phyloP scores from a whole-genome alignment of 2,329 filamentous ascomycete species.

The Cladophialophora chaetospira region DNA sequence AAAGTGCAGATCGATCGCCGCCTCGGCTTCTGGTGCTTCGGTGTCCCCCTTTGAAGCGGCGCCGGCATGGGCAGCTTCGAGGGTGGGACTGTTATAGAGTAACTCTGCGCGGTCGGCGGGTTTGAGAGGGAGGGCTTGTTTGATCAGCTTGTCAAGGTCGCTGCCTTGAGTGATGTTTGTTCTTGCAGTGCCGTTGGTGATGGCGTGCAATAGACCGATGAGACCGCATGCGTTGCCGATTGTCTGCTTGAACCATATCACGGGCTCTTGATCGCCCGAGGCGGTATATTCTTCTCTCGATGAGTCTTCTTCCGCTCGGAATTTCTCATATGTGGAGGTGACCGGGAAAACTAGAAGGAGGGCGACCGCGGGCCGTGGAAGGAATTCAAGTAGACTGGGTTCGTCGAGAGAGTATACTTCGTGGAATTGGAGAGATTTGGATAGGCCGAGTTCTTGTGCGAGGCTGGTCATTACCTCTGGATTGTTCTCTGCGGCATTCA shows the following conservation, averaged over 20 bases:
- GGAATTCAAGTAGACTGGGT: conserved; percentile 77
- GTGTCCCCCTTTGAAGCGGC: conserved; percentile 80
- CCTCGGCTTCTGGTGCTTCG: conserved; percentile 72
- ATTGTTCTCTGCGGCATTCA: conserved; percentile 63
- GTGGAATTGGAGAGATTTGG: conserved; percentile 74
- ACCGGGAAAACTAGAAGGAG: conserved; percentile 92
- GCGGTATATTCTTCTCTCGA: conserved; percentile 65
- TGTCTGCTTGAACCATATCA: conserved; percentile 93
- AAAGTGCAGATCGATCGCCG: conserved; percentile 89
- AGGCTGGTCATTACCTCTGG: conserved; percentile 85
- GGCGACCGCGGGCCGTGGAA: conserved; percentile 84
- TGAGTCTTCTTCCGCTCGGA: conserved; percentile 73
- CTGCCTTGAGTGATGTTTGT: conserved; percentile 58
- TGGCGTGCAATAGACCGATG: conserved; percentile 82
- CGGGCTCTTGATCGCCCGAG: conserved; percentile 68
- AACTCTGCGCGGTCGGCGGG: conserved; percentile 69
- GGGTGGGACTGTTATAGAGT: conserved; percentile 72
- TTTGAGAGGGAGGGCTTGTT: conserved; percentile 68
- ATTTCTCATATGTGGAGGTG: conserved; percentile 74
- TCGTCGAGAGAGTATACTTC: conserved; percentile 93
- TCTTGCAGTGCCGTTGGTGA: conserved; percentile 73
- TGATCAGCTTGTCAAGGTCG: conserved; percentile 60
- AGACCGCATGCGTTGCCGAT: conserved; percentile 91
- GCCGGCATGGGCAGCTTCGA: conserved; percentile 76
- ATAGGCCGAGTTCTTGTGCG: conserved; percentile 80